Percentiles rank a stretch among this genome's conserved stretches.
Evolutionary conservation across 305 asterid genomes (phyloP).

Genomic region (Fraxinus baroniana): DNA sequence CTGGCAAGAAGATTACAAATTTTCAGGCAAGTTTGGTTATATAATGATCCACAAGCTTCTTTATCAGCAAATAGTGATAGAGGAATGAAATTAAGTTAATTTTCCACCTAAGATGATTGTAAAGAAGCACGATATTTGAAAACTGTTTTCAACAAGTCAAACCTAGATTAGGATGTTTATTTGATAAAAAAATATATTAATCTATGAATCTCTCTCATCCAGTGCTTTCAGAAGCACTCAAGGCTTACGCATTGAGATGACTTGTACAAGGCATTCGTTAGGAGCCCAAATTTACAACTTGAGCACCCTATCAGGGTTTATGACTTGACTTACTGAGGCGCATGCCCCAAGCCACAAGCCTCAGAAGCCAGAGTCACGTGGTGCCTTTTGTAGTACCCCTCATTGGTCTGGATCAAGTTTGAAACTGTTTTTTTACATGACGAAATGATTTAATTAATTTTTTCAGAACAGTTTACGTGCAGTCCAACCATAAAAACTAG

Average conservation of each 20-base stretch:
- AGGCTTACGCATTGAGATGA: background rate
- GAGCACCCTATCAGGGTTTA: background rate
- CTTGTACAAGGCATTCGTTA: background rate
- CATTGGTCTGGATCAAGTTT: background rate
- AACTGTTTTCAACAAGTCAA: background rate
- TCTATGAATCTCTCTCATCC: background rate
- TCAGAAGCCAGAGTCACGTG: background rate
- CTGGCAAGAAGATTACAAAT: background rate
- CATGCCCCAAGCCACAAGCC: background rate
- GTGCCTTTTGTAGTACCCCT: background rate
- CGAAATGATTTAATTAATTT: background rate
- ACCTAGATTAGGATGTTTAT: background rate
- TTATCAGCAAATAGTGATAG: background rate
- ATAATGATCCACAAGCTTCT: background rate
- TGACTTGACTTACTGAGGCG: background rate
- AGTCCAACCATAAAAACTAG: background rate
- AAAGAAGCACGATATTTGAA: background rate
- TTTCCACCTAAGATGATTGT: background rate
- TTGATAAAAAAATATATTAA: background rate
- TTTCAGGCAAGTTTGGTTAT: background rate
- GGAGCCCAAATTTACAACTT: background rate
- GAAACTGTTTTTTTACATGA: background rate
- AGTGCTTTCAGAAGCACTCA: background rate
- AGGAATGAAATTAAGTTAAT: background rate
- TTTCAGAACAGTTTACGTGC: background rate